Percentiles rank a stretch among this genome's conserved stretches.
phyloP scores from a whole-genome alignment of 1,139 yeast species.

The Pichia sorboxylosa region DNA sequence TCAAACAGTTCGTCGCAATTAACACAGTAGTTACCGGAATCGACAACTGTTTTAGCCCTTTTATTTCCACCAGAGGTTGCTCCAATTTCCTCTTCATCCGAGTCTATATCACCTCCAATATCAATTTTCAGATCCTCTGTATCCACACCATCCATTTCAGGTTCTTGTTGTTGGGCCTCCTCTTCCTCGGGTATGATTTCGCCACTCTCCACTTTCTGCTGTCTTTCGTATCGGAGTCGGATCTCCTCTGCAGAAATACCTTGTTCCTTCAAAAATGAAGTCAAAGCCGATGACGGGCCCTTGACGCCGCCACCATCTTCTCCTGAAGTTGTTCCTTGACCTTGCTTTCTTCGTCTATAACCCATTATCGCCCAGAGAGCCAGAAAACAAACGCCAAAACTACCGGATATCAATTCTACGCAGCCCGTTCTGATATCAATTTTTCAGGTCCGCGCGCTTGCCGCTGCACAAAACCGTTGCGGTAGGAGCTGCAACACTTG shows the following conservation, averaged over 20 bases:
- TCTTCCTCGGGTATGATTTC: constrained; percentile 8
- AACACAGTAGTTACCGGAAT: constrained; percentile 33
- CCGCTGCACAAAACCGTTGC: too few species aligned
- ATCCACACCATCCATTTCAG: neutral
- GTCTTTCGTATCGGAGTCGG: constrained; percentile 43
- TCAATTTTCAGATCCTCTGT: neutral
- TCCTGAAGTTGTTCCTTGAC: constrained; percentile 3
- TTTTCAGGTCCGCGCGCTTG: too few species aligned
- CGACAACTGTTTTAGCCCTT: neutral
- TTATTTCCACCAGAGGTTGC: constrained; percentile 33
- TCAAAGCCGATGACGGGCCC: constrained; percentile 72
- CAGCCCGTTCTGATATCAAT: too few species aligned
- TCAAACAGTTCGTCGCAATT: constrained; percentile 47
- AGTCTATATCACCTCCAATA: constrained; percentile 11
- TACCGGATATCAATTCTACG: too few species aligned
- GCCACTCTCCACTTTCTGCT: constrained; percentile 16
- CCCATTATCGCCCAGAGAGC: too few species aligned
- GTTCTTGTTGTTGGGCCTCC: neutral
- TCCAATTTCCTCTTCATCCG: constrained; percentile 22
- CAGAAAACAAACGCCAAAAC: too few species aligned
- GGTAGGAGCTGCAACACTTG: too few species aligned
- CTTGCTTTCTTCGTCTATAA: constrained; percentile 13
- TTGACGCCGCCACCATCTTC: constrained; percentile 34
- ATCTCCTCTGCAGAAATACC: constrained; percentile 81
- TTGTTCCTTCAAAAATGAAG: constrained; percentile 66